These are phyloP conservation scores for Drosera spatulata DNA, from an alignment of 179 eudicot genomes.

Conservation along the genomic window DNA sequence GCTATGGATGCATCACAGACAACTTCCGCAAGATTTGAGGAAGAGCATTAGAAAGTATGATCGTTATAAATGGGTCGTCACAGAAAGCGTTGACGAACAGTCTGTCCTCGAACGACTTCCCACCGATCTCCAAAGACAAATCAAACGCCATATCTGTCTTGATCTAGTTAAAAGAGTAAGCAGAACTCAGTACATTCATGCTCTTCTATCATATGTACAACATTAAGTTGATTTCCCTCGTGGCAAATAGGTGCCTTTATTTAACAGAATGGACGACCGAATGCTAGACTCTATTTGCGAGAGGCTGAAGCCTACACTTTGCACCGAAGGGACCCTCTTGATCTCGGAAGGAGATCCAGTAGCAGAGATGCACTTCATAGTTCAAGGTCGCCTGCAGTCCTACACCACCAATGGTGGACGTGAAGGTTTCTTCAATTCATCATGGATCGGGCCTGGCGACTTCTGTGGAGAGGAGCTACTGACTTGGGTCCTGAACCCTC, in stretches of 20 bases:
- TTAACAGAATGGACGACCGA: conserved; percentile 13
- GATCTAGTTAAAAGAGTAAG: conserved; percentile 10
- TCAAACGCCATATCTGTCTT: conserved; percentile 16
- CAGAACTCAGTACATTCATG: background rate
- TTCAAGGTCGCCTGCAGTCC: conserved; percentile 9
- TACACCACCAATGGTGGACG: conserved; percentile 16
- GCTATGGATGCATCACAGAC: conserved; percentile 17
- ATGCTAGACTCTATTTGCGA: conserved; percentile 16
- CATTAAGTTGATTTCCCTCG: background rate
- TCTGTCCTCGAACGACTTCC: conserved; percentile 11
- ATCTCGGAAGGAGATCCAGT: conserved; percentile 18
- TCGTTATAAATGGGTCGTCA: conserved; percentile 16
- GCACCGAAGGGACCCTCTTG: conserved; percentile 12
- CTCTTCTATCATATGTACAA: background rate
- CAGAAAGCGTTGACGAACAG: conserved; percentile 14
- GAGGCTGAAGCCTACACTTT: conserved; percentile 12
- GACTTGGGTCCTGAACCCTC: conserved; percentile 11
- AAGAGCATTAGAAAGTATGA: conserved; percentile 9
- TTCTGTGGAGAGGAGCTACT: background rate
- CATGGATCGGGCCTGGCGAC: conserved; percentile 4
- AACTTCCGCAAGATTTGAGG: conserved; percentile 13
- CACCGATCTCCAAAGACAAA: conserved; percentile 12
- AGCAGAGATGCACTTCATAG: conserved; percentile 11
- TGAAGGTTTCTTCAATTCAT: conserved; percentile 11
- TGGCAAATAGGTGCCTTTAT: conserved; percentile 13